A percentile compares a stretch with the other conserved stretches of the same genome.
Evolutionary conservation across 2,329 filamentous ascomycete genomes (phyloP).

Genomic region (Elsinoe perseae): DNA sequence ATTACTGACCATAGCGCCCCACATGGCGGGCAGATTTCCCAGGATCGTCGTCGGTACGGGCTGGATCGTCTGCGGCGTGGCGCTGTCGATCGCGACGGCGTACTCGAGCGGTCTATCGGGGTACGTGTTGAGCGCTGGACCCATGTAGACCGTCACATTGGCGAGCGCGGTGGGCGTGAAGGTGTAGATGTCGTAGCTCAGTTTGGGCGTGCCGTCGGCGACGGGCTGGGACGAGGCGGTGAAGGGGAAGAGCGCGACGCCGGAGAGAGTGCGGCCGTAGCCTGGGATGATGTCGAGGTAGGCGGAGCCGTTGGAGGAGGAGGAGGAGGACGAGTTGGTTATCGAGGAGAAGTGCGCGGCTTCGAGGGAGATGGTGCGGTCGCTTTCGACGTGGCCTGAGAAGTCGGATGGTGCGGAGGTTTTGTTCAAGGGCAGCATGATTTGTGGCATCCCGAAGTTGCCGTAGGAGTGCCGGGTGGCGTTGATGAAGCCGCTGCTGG

Average conservation of each 20-base stretch:
- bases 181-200: constrained; percentile 56
- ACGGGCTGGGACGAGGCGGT: constrained; percentile 44
- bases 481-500: constrained; percentile 5
- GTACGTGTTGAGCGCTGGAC: constrained; percentile 26
- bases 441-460: constrained; percentile 32
- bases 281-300: constrained; percentile 47
- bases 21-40: constrained; percentile 37
- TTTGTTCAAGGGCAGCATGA: constrained; percentile 50
- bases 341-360: constrained; percentile 28
- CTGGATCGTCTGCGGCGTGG: constrained; percentile 23
- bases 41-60: constrained; percentile 24
- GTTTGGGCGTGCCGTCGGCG: constrained; percentile 42
- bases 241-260: constrained; percentile 50
- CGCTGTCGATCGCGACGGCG: constrained; percentile 31
- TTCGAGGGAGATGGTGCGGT: constrained; percentile 37
- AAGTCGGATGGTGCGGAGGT: constrained; percentile 46
- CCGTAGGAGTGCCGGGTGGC: constrained; percentile 29
- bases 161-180: constrained; percentile 46
- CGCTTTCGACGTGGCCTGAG: constrained; percentile 56
- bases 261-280: constrained; percentile 52
- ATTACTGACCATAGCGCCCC: constrained; percentile 44
- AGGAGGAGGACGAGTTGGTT: constrained; percentile 16
- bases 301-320: constrained; percentile 24
- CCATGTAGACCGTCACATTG: constrained; percentile 25
- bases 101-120: constrained; percentile 30